Conservation (phyloP, 352 stramenopile genomes). For the Pythium volutum region DNA sequence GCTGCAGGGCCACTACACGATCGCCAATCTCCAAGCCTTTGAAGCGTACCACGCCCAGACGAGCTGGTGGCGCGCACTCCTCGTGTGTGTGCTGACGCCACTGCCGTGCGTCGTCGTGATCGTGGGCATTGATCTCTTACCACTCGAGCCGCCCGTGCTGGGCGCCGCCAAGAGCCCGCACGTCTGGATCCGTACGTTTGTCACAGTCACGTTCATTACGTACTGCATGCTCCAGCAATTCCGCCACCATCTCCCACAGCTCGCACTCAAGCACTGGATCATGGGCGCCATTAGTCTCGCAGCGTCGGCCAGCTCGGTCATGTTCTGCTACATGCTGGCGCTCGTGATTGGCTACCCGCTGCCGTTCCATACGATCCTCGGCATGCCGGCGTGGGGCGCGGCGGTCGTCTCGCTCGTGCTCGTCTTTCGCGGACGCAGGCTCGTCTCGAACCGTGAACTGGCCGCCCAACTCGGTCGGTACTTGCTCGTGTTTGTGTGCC, state of each 20-base stretch:
- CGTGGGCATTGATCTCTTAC: neutral
- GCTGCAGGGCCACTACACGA: conserved; percentile 12
- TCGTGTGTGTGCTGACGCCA: conserved; percentile 7
- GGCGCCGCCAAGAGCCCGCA: neutral
- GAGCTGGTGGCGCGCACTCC: neutral
- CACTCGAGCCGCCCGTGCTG: neutral
- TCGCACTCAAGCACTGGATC: neutral
- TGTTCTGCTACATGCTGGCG: neutral
- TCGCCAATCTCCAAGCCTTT: neutral
- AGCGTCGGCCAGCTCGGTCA: neutral
- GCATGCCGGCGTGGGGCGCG: conserved; percentile 25
- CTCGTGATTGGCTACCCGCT: conserved; percentile 34
- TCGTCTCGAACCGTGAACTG: neutral
- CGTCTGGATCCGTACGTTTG: neutral
- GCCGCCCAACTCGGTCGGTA: neutral
- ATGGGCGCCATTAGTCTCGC: neutral
- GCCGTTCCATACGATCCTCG: conserved; percentile 37
- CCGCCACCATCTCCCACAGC: neutral
- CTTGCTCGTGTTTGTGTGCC: conserved; percentile 10
- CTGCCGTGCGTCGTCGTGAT: neutral
- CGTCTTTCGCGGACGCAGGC: neutral
- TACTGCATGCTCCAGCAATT: conserved; percentile 15
- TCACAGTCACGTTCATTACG: neutral
- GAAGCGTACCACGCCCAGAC: neutral
- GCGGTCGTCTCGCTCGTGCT: conserved; percentile 7